These are phyloP conservation scores for Miamiensis avidus DNA, from an alignment of 169 alveolate species.

Conservation along the genomic window DNA sequence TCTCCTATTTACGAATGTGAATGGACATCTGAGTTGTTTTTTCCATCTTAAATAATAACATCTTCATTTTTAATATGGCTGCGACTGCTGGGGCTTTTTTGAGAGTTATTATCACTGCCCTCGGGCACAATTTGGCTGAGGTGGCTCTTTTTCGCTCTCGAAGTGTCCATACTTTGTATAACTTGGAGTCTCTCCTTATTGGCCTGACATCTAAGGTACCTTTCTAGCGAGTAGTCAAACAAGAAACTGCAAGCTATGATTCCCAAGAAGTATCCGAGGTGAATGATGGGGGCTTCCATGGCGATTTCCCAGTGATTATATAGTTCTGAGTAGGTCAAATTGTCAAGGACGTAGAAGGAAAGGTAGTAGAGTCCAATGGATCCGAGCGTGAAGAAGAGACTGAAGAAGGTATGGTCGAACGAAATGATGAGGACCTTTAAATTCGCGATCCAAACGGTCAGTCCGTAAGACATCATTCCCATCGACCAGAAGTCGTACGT, in stretches of 20 bases:
- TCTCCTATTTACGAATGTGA: no score
- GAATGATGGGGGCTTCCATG: background rate
- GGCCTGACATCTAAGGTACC: background rate
- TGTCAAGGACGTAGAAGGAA: background rate
- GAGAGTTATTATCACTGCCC: no score
- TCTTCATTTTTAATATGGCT: no score
- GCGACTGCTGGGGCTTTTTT: no score
- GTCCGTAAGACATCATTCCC: constrained; percentile 57
- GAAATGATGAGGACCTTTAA: constrained; percentile 44
- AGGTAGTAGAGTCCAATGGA: background rate
- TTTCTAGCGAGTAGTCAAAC: background rate
- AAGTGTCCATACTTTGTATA: background rate
- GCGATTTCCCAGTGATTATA: background rate
- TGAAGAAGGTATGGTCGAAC: constrained; percentile 7
- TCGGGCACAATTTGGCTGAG: no score
- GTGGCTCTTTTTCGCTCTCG: no score
- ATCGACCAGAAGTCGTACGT: constrained; percentile 49
- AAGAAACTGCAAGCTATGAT: background rate
- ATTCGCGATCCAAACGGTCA: constrained; percentile 50
- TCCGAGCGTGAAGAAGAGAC: background rate
- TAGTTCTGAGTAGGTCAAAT: background rate
- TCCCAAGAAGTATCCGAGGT: background rate
- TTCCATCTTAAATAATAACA: no score
- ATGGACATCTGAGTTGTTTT: no score
- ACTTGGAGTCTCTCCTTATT: background rate